phyloP scores from a whole-genome alignment of 441 rosid genomes.

The Breynia disticha region DNA sequence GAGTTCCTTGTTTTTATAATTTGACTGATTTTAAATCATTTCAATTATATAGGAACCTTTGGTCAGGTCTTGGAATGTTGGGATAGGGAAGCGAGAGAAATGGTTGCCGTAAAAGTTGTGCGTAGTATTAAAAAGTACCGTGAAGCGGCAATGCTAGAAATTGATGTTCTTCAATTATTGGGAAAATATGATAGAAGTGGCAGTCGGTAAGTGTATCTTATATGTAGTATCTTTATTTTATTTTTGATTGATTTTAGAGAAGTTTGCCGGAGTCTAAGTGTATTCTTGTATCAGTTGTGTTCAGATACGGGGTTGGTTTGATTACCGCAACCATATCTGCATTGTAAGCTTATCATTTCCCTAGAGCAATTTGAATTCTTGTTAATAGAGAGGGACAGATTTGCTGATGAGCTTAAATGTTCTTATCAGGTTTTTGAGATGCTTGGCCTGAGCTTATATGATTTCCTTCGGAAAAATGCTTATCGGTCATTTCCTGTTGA shows the following conservation, averaged over 20 bases:
- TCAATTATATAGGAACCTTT: slow-evolving; percentile 40
- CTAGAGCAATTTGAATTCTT: slow-evolving; percentile 23
- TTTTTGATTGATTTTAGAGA: slow-evolving; percentile 12
- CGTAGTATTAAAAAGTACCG: slow-evolving; percentile 52
- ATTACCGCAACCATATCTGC: slow-evolving; percentile 63
- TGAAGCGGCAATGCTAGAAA: slow-evolving; percentile 59
- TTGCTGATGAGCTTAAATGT: slow-evolving; percentile 36
- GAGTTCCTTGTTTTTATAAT: background rate
- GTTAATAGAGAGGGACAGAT: slow-evolving; percentile 28
- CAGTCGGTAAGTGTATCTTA: slow-evolving; percentile 34
- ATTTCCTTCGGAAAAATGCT: slow-evolving; percentile 62
- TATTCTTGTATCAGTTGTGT: slow-evolving; percentile 50
- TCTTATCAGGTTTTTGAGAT: slow-evolving; percentile 67
- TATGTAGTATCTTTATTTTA: slow-evolving; percentile 5
- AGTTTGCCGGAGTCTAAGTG: slow-evolving; percentile 22
- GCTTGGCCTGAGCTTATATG: slow-evolving; percentile 76
- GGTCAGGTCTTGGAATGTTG: slow-evolving; percentile 70
- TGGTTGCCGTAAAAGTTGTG: slow-evolving; percentile 61
- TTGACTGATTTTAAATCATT: background rate
- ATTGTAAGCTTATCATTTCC: slow-evolving; percentile 43
- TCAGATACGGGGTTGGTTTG: slow-evolving; percentile 58
- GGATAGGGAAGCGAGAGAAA: slow-evolving; percentile 55
- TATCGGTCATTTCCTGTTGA: slow-evolving; percentile 59
- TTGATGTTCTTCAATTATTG: slow-evolving; percentile 51
- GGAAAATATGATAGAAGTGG: slow-evolving; percentile 46